Evolutionary conservation across 192 early-diverging fungal genomes (phyloP), one percentile per base, ranked within the genome.

Genomic region (Coemansia biformis): DNA sequence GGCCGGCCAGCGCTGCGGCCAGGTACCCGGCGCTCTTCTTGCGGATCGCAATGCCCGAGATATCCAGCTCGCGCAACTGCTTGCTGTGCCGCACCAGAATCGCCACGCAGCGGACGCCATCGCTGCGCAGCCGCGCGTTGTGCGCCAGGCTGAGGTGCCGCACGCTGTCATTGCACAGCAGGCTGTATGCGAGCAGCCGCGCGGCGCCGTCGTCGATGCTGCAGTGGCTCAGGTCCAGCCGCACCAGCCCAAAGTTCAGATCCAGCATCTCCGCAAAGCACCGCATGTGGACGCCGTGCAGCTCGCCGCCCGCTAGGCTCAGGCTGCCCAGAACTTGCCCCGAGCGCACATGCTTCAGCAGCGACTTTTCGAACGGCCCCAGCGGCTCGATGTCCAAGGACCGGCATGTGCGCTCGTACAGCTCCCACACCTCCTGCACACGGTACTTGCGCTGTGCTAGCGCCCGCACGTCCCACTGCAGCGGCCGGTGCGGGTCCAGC

Each of bases 211-310:
- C 87, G 31, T 88, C 87, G 14, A 91, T 44, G 4, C 67, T 70
- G 46, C 89, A 91, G 55, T 82, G 75, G 38, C 81, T 77, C 33
- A 91, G 54, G 32, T 76, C 78, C 16, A 91, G 76, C 38, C 81
- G 75, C 38, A 58, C 57, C 28, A 91, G 63, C 18, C 87, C 86
- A 78, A 86, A 85, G 43, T 87, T 81, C 18, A 89, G 71, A 18
- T 80, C 81, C 17, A 91, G 70, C 40, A 91, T 77, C 40, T 89
- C 87, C 16, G 85, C 83, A 44, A 91, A 73, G 44, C 86, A 83
- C 22, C 79, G 78, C 34, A 83, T 76, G 30, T 77, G 64, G 13
- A 59, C 68, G 13, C 81, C 76, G 45, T 74, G 62, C 16, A 91
- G 52, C 16, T 46, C 60, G 22, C 80, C 67, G 33, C 81, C 83